Evolutionary conservation across 2,329 filamentous ascomycete genomes (phyloP).

Genomic region (Colletotrichum destructivum): DNA sequence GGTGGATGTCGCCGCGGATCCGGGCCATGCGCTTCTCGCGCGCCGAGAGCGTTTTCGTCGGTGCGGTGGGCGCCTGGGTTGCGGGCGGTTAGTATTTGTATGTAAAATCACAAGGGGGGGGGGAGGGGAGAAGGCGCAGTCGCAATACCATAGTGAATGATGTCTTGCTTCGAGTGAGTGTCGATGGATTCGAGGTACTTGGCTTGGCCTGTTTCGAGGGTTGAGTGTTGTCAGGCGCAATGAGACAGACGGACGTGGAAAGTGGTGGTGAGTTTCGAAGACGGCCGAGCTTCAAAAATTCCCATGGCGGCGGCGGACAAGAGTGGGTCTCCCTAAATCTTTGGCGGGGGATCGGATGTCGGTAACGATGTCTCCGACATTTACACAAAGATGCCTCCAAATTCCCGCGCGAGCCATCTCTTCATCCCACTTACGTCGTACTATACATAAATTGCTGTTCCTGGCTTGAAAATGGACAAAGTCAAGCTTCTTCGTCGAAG

Average conservation of each 20-base stretch:
- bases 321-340: not conserved
- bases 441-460: not conserved
- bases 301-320: conserved; percentile 19
- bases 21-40: conserved; percentile 70
- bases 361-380: conserved; percentile 29
- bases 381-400: conserved; percentile 1
- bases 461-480: conserved; percentile 53
- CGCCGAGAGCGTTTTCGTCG: conserved; percentile 69
- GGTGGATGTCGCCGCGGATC: conserved; percentile 63
- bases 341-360: conserved; percentile 25
- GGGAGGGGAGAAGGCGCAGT: rapidly evolving
- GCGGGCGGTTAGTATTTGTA: not conserved
- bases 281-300: conserved; percentile 37
- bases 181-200: not conserved
- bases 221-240: not conserved
- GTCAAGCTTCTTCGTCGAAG: conserved; percentile 60
- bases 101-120: not conserved
- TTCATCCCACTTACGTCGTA: conserved; percentile 15
- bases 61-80: conserved; percentile 50
- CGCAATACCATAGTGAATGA: conserved; percentile 23
- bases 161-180: no score
- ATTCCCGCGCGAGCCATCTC: not conserved
- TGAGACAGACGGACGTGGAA: not conserved
- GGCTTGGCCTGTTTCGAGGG: not conserved
- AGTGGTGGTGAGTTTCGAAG: not conserved